Evolutionary conservation across 2,329 filamentous ascomycete species (phyloP).

Genomic region (Aaosphaeria pasadenensis): DNA sequence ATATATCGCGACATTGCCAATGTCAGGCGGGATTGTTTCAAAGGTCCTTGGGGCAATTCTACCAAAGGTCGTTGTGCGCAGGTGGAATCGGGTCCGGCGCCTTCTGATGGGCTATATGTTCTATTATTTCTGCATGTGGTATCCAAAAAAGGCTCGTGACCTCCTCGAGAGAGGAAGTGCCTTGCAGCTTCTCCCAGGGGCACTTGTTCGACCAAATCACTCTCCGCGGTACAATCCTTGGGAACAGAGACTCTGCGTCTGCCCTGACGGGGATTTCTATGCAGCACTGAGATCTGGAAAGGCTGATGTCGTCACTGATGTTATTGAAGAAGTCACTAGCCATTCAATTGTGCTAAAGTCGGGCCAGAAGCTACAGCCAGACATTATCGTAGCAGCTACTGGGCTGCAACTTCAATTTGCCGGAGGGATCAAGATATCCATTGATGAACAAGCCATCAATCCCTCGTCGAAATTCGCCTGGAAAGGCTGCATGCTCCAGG

Average conservation of each 20-base stretch:
- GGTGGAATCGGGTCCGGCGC: constrained; percentile 46
- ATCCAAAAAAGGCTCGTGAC: constrained; percentile 48
- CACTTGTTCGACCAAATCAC: constrained; percentile 35
- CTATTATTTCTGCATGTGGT: constrained; percentile 46
- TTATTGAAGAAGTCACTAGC: constrained; percentile 47
- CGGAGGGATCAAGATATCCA: constrained; percentile 45
- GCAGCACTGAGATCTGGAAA: constrained; percentile 45
- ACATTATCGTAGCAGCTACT: constrained; percentile 61
- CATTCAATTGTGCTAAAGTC: constrained; percentile 47
- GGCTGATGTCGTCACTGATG: constrained; percentile 49
- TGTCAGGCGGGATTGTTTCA: background rate
- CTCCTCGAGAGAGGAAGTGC: constrained; percentile 45
- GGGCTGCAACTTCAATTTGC: constrained; percentile 55
- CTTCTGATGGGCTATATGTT: constrained; percentile 45
- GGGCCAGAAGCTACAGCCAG: constrained; percentile 47
- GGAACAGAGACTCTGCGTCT: constrained; percentile 70
- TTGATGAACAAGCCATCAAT: constrained; percentile 47
- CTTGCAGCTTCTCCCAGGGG: constrained; percentile 46
- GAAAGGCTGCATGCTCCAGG: constrained; percentile 58
- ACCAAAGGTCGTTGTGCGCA: constrained; percentile 39
- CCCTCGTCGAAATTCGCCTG: constrained; percentile 52
- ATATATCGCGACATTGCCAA: constrained; percentile 48
- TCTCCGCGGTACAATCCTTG: constrained; percentile 46
- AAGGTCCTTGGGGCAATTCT: constrained; percentile 22
- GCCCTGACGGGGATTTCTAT: constrained; percentile 55